These are phyloP conservation scores for Vaccinium darrowii DNA, from an alignment of 148 eudicot species.

Conservation along the genomic window DNA sequence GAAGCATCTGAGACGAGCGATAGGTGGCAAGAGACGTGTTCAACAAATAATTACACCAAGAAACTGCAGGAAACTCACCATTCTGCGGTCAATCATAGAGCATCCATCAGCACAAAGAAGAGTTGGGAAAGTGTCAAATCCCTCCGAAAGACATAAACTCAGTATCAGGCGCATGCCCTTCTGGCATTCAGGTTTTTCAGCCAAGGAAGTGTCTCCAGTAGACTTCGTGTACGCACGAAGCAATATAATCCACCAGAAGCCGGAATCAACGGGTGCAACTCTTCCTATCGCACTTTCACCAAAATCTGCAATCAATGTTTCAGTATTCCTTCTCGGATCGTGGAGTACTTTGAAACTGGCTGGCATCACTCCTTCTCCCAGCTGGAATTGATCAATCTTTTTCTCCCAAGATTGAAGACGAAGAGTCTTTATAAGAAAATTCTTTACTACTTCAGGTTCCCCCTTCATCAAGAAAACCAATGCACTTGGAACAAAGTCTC, in stretches of 20 bases:
- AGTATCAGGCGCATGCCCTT: conserved; percentile 90
- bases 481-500: conserved; percentile 98
- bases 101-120: conserved; percentile 97
- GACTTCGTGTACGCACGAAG: conserved; percentile 88
- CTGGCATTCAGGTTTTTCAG: conserved; percentile 94
- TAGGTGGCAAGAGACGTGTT: neutral
- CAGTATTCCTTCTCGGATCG: conserved; percentile 72
- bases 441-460: conserved; percentile 86
- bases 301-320: conserved; percentile 87
- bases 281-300: conserved; percentile 97
- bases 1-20: neutral
- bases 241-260: conserved; percentile 98
- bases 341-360: conserved; percentile 94
- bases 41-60: neutral
- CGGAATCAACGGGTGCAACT: conserved; percentile 97
- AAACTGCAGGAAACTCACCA: conserved; percentile 49
- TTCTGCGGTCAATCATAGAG: conserved; percentile 96
- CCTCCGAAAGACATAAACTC: conserved; percentile 90
- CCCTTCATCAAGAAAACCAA: conserved; percentile 92
- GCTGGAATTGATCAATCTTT: conserved; percentile 79
- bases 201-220: conserved; percentile 84
- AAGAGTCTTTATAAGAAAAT: conserved; percentile 80
- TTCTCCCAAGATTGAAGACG: conserved; percentile 97
- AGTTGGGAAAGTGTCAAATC: conserved; percentile 95
- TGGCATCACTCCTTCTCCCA: conserved; percentile 99